These are phyloP conservation scores for Ephemerocybe angulata DNA, from an alignment of 768 basidiomycete species.

Conservation along the genomic window DNA sequence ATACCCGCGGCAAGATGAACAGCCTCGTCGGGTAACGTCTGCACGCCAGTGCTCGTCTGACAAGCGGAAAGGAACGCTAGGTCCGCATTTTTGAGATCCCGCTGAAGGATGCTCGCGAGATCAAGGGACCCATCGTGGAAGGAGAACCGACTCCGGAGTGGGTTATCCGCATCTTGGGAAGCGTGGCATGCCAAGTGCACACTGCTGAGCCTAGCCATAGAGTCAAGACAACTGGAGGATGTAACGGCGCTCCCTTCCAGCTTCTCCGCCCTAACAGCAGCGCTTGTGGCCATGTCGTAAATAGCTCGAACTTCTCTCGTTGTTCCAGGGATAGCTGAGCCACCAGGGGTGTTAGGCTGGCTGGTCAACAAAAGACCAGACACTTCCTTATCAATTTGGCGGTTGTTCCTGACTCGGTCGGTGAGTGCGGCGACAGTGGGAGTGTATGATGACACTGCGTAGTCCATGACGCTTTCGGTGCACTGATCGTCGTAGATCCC, in stretches of 20 bases:
- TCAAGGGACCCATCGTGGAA: conserved; percentile 16
- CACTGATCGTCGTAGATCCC: conserved; percentile 17
- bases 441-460: conserved; percentile 17
- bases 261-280: background rate
- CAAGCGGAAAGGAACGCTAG: conserved; percentile 40
- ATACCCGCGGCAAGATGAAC: conserved; percentile 39
- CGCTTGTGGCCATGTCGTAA: background rate
- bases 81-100: conserved; percentile 9
- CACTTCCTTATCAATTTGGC: background rate
- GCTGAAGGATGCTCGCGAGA: conserved; percentile 9
- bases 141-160: conserved; percentile 22
- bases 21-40: conserved; percentile 18
- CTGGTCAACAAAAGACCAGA: conserved; percentile 8
- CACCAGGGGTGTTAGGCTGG: conserved; percentile 7
- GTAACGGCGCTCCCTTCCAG: background rate
- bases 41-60: conserved; percentile 30
- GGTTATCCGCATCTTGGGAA: conserved; percentile 21
- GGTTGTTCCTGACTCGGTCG: background rate
- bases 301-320: conserved; percentile 9
- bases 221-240: background rate
- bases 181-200: conserved; percentile 37
- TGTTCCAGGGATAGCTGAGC: conserved; percentile 7
- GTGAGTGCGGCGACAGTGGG: conserved; percentile 9
- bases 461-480: conserved; percentile 7
- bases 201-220: background rate